Conservation (phyloP, 2,329 filamentous ascomycete species). For the Blastomyces gilchristii region DNA sequence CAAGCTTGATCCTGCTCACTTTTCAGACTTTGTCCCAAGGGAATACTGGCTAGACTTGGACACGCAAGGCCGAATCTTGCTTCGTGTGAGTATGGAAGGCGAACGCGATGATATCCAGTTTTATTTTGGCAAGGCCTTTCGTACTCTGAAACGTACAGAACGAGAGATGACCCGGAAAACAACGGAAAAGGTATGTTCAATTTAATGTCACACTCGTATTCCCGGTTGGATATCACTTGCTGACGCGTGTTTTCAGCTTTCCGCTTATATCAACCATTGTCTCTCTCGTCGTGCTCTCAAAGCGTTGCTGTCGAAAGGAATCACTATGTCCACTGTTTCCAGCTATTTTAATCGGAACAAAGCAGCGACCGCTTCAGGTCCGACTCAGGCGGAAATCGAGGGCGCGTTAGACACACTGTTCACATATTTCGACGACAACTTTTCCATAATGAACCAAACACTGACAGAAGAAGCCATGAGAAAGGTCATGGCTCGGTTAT, state of each 20-base stretch:
- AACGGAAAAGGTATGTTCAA: constrained; percentile 71
- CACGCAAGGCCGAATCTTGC: constrained; percentile 78
- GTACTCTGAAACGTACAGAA: constrained; percentile 88
- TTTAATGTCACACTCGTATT: not conserved
- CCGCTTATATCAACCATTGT: constrained; percentile 81
- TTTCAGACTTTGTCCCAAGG: constrained; percentile 86
- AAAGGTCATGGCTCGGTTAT: constrained; percentile 93
- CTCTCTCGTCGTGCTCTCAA: constrained; percentile 74
- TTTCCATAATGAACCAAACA: constrained; percentile 96
- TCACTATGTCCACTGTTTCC: constrained; percentile 62
- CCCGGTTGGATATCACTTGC: constrained; percentile 1
- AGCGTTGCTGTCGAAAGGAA: constrained; percentile 61
- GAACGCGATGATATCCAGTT: constrained; percentile 98
- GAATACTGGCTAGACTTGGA: constrained; percentile 98
- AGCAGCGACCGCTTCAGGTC: constrained; percentile 42
- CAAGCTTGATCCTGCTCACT: constrained; percentile 95
- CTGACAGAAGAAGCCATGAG: constrained; percentile 94
- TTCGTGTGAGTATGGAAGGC: constrained; percentile 96
- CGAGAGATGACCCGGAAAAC: constrained; percentile 97
- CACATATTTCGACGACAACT: constrained; percentile 95
- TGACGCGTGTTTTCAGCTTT: constrained; percentile 49
- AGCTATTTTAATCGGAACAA: constrained; percentile 52
- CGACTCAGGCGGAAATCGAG: constrained; percentile 64
- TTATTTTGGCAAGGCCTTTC: constrained; percentile 94
- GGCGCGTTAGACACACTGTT: constrained; percentile 76